Base-by-base conservation (phyloP, 208 protist species). In the Acanthamoeba polyphaga region DNA sequence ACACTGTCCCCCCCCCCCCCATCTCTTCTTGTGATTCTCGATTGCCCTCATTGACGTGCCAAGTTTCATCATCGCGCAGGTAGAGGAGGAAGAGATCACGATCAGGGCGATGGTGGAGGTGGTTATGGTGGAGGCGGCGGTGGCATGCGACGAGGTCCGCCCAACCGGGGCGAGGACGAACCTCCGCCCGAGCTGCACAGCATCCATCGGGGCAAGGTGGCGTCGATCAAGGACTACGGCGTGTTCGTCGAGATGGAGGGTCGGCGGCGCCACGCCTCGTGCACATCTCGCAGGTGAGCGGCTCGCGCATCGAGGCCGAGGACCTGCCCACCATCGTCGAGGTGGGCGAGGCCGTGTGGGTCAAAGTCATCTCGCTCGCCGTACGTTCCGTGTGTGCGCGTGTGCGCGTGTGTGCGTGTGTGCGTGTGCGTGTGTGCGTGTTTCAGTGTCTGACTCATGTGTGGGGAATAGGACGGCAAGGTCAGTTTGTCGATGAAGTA, bases 251-350 rank as follows among this genome's bases (percentile, higher is more conserved):
- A 66, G 29, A 24, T 96, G 22, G 66, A 93, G 9, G 95, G 95
- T 34, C 68, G 64, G 1, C 64, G 90, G 43, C 32, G 49, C 22
- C 95, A 96, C 15, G 95, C 3, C 90, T 96, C 12, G 90, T 96
- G 29, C 95, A 96, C 90, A 94, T 96, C 87, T 96, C 95, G 29
- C 95, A 96, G 80, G 66, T 96, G 46, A 94, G 89, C 89, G 22
- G 24, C 46, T 46, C 49, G 27, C 88, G 90, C 24, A 89, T 96
- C 24, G 89, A 96, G 89, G 27, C 87, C 53, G 95, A 95, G 53
- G 95, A 96, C 70, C 66, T 94, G 29, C 72, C 91, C 64, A 76
- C 72, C 32, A 94, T 96, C 19, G 95, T 93, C 34, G 49, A 91
- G 62, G 60, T 82, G 43, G 95, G 89, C 62, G 95, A 96, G 46